A percentile compares a stretch with the other conserved stretches of the same genome.
Conservation (phyloP, 148 eudicot genomes). For the Chenopodium quinoa region DNA sequence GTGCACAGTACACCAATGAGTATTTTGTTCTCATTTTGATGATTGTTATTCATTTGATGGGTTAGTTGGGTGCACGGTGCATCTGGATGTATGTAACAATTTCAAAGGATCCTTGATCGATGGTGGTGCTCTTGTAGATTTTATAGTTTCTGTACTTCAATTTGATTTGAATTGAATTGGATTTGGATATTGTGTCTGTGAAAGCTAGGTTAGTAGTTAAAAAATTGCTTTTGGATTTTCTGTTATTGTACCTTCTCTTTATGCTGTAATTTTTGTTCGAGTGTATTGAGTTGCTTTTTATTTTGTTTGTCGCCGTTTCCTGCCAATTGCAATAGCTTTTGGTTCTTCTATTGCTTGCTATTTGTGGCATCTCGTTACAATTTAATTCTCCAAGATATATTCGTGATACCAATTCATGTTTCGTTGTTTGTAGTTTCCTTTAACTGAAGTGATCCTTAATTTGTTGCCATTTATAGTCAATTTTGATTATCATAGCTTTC, state of each 20-base stretch:
- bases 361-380: neutral
- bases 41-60: too few relatives aligned
- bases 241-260: neutral
- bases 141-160: neutral
- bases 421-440: neutral
- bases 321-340: neutral
- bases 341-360: neutral
- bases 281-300: neutral
- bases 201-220: neutral
- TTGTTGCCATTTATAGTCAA: slow-evolving; percentile 8
- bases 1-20: too few relatives aligned
- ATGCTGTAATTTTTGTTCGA: neutral
- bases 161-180: neutral
- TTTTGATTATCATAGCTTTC: neutral
- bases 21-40: too few relatives aligned
- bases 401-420: neutral
- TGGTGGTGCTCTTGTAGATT: neutral
- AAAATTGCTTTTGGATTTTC: slow-evolving; percentile 3
- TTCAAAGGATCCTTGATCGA: neutral
- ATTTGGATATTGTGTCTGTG: neutral
- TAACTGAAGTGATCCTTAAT: neutral
- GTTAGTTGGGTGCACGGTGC: too few relatives aligned
- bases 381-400: neutral
- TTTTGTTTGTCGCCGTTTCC: neutral
- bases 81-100: too few relatives aligned